phyloP scores from a whole-genome alignment of 169 alveolate genomes.

The Cryptosporidium baileyi region DNA sequence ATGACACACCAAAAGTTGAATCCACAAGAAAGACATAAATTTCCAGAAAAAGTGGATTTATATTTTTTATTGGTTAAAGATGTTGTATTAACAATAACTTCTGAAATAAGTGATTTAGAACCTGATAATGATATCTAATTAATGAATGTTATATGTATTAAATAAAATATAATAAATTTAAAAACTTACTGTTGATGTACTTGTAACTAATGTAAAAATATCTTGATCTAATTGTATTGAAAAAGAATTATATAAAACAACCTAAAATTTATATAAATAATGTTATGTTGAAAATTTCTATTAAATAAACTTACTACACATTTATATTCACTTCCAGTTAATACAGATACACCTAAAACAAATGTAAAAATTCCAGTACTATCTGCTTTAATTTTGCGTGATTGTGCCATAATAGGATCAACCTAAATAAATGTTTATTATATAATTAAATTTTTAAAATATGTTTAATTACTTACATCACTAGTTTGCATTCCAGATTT shows the following conservation, averaged over 20 bases:
- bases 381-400: slow-evolving; percentile 24
- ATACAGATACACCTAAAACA: slow-evolving; percentile 39
- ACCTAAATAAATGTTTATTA: background rate
- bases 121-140: slow-evolving; percentile 33
- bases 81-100: slow-evolving; percentile 32
- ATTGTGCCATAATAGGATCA: slow-evolving; percentile 66
- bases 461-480: slow-evolving; percentile 13
- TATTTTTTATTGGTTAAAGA: slow-evolving; percentile 39
- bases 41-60: slow-evolving; percentile 32
- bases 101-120: slow-evolving; percentile 16
- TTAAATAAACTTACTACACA: slow-evolving; percentile 29
- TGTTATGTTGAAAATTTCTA: background rate
- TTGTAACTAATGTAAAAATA: slow-evolving; percentile 29
- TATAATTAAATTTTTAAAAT: background rate
- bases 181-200: slow-evolving; percentile 44
- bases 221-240: slow-evolving; percentile 52
- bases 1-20: slow-evolving; percentile 58
- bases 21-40: slow-evolving; percentile 44
- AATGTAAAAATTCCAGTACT: slow-evolving; percentile 58
- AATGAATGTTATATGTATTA: background rate
- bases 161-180: background rate
- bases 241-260: slow-evolving; percentile 42
- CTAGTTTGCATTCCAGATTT: slow-evolving; percentile 27
- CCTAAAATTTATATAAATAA: background rate
- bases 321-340: slow-evolving; percentile 42